Conservation (phyloP, 106 monocot genomes). For the Dendrobium catenatum region DNA sequence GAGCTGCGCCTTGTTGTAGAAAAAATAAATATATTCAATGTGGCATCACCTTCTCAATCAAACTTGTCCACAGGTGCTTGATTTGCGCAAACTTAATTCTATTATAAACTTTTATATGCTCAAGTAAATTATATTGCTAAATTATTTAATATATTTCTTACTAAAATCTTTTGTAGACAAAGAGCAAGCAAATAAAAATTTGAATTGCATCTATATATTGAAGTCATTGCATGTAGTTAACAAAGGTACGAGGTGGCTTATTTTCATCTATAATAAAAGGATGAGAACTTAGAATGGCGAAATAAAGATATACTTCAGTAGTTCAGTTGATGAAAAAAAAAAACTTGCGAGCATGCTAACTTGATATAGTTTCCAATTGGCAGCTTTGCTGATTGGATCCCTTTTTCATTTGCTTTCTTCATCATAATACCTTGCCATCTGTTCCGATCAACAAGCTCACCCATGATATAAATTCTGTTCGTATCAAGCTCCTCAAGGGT, state of each 20-base stretch:
- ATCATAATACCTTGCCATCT: constrained; percentile 89
- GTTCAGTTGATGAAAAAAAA: neutral
- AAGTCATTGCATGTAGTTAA: neutral
- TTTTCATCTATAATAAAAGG: neutral
- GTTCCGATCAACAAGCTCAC: constrained; percentile 89
- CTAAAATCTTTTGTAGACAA: neutral
- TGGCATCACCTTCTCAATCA: no score
- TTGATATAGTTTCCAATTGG: constrained; percentile 78
- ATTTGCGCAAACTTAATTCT: no score
- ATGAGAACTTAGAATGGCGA: neutral
- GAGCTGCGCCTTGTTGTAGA: neutral
- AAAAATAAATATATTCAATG: no score
- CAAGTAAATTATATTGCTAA: no score
- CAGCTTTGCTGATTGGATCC: constrained; percentile 73
- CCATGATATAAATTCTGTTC: constrained; percentile 73
- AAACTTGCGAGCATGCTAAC: constrained; percentile 96
- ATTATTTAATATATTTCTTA: no score
- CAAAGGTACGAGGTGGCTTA: neutral
- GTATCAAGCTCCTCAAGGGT: constrained; percentile 71
- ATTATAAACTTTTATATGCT: no score
- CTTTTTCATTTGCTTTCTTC: constrained; percentile 90
- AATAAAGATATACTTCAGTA: neutral
- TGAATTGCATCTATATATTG: neutral
- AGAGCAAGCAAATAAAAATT: neutral
- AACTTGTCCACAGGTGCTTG: no score